phyloP scores from a whole-genome alignment of 495 filamentous ascomycete species.

The Cladorrhinum samala region DNA sequence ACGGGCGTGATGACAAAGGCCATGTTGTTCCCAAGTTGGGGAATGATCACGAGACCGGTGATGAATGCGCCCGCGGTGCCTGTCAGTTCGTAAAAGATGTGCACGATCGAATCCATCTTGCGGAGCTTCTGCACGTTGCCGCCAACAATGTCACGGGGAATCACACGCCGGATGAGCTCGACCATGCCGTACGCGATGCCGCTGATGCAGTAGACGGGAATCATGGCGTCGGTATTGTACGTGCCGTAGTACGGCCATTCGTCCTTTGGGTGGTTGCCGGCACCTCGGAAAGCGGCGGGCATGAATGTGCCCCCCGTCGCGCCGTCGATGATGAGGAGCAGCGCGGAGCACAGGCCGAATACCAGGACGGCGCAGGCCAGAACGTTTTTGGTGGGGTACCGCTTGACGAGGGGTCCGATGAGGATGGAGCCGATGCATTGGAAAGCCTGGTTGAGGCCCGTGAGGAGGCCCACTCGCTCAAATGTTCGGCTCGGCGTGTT shows the following conservation, averaged over 20 bases:
- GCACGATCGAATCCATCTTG: slow-evolving; percentile 39
- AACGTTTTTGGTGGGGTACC: slow-evolving; percentile 35
- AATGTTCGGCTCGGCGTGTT: slow-evolving; percentile 32
- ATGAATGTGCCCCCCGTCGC: slow-evolving; percentile 36
- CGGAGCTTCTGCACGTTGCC: slow-evolving; percentile 40
- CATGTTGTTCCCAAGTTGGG: slow-evolving; percentile 40
- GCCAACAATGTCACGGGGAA: slow-evolving; percentile 41
- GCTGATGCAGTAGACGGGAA: slow-evolving; percentile 36
- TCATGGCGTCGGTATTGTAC: slow-evolving; percentile 40
- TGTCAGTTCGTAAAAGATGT: slow-evolving; percentile 42
- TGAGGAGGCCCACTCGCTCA: slow-evolving; percentile 37
- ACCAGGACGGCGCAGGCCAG: slow-evolving; percentile 31
- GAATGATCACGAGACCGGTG: slow-evolving; percentile 37
- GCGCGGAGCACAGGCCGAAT: slow-evolving; percentile 35
- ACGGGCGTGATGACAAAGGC: slow-evolving; percentile 39
- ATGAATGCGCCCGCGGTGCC: slow-evolving; percentile 39
- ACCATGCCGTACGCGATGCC: slow-evolving; percentile 40
- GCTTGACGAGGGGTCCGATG: slow-evolving; percentile 37
- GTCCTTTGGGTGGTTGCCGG: slow-evolving; percentile 23
- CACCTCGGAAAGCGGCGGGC: slow-evolving; percentile 12
- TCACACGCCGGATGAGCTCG: slow-evolving; percentile 40
- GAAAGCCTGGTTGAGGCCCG: slow-evolving; percentile 39
- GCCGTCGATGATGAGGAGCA: slow-evolving; percentile 34
- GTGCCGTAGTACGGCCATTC: slow-evolving; percentile 35
- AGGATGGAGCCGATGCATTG: slow-evolving; percentile 42